Evolutionary conservation across 2,329 filamentous ascomycete genomes (phyloP), one percentile per base, ranked within the genome.

Genomic region (Cercospora nicotianae): DNA sequence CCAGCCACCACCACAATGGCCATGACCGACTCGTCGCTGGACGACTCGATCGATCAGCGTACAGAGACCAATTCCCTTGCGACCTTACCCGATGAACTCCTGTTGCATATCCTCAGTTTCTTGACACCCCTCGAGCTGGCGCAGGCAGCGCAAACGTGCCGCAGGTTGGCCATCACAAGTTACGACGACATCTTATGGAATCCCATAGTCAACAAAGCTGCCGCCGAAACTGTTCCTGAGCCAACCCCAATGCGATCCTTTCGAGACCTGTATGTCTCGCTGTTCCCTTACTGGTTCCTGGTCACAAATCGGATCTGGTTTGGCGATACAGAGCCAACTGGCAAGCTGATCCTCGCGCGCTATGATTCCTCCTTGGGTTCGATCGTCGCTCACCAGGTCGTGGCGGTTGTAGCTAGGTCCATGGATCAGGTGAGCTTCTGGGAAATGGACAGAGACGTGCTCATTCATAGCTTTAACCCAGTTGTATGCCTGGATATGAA

Each of bases 211-310:
- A 89, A 93, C 74, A 79, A 84, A 5, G 88, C 92, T 70, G 81
- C 95, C 0, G 90, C 90, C 0, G 80, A 86, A 36, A 74, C 78
- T 18, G 80, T 93, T 30, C 79, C 80, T 1, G 79, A 79, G 1
- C 83, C 89, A 0, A 84, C 83, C 6, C 89, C 90, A 6, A 89
- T 86, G 74, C 73, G 80, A 2, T 89, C 84, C 26, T 97, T 89
- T 79, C 87, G 87, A 66, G 85, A 90, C 28, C 86, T 97, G 2
- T 97, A 91, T 77, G 81, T 85, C 51, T 85, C 89, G 20, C 91
- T 95, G 77, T 86, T 95, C 70, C 90, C 90, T 0, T 88, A 90
- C 74, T 97, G 94, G 94, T 97, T 96, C 75, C 83, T 97, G 1
- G 85, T 91, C 0, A 88, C 87, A 62, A 84, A 91, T 76, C 94